Base-by-base conservation (phyloP, 306 rosid genomes). In the Crataegus laevigata region DNA sequence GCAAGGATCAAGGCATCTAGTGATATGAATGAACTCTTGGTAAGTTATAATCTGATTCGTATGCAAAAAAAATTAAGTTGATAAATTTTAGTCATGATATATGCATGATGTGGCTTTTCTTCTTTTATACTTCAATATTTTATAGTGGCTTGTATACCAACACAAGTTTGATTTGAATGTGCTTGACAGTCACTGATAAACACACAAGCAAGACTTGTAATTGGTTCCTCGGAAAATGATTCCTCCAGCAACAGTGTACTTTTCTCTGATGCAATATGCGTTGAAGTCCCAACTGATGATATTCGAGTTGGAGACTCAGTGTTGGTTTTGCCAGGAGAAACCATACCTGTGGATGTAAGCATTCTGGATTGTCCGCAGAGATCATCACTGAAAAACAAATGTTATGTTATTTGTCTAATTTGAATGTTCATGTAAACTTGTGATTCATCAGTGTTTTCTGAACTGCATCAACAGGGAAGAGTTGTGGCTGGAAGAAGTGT, bases 1-100 rank as follows among this genome's bases (percentile, higher is more conserved):
- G 97, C 96, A 4, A 92, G 99, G 85, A 86, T 88, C 81, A 96
- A 80, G 74, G 99, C 99, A 45, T 94, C 97, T 19, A 94, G 99
- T 79, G 96, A 94, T 84, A 94, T 94, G 99, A 94, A 92, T 82
- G 99, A 92, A 84, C 96, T 94, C 67, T 83, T 94, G 73, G 99
- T 92, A 84, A 86, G 93, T 87, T 54, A 64, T 64, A 67, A 65
- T 34, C 36, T 28, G 17, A 57, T 51, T 47, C 57, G n/a, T n/a
- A 61, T 78, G 55, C 71, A 57, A 45, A 61, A 40, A 26, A 61
- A 45, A 65, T 67, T 66, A 28, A 61, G 66, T 24, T 18, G 18
- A 29, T 14, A 42, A 58, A 14, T 6, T 15, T 36, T 9, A 43
- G 12, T 38, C 40, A 40, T 24, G 55, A 62, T 80, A 29, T n/a